Evolutionary conservation across 2,329 filamentous ascomycete species (phyloP).

Genomic region (Emmonsiellopsis sp.): DNA sequence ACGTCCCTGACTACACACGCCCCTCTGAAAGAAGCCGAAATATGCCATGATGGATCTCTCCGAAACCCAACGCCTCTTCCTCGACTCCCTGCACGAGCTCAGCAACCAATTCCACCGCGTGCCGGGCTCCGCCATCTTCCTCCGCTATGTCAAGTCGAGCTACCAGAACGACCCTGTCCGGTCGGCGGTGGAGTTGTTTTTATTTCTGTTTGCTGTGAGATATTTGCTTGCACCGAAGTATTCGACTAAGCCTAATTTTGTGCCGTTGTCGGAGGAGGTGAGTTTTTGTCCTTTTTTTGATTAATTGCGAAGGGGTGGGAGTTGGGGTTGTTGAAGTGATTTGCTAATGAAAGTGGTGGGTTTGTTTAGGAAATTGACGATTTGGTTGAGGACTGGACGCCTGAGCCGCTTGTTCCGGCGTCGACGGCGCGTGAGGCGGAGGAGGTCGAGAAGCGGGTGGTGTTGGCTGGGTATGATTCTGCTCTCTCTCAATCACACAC

Average conservation of each 20-base stretch:
- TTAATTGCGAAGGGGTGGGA: background rate
- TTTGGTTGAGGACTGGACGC: slow-evolving; percentile 90
- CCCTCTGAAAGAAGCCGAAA: background rate
- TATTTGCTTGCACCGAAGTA: slow-evolving; percentile 90
- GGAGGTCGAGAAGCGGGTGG: slow-evolving; percentile 74
- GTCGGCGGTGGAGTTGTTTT: slow-evolving; percentile 82
- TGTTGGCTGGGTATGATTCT: slow-evolving; percentile 68
- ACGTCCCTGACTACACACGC: no score
- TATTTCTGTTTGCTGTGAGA: slow-evolving; percentile 90
- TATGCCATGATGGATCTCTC: slow-evolving; percentile 44
- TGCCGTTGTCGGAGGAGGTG: slow-evolving; percentile 76
- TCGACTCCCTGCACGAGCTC: slow-evolving; percentile 46
- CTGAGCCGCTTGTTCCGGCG: slow-evolving; percentile 75
- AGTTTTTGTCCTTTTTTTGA: slow-evolving; percentile 10
- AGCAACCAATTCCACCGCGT: slow-evolving; percentile 72
- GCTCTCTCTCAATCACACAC: background rate
- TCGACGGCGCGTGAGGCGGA: slow-evolving; percentile 65
- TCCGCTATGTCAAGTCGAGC: slow-evolving; percentile 91
- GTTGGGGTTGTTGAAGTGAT: background rate
- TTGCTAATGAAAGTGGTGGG: background rate
- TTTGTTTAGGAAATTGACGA: slow-evolving; percentile 77
- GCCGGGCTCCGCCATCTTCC: slow-evolving; percentile 85
- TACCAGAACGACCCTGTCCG: slow-evolving; percentile 96
- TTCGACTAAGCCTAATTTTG: slow-evolving; percentile 82
- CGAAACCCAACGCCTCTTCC: slow-evolving; percentile 44